Evolutionary conservation across 2,329 filamentous ascomycete species (phyloP).

Genomic region (Ceratocystis albifundus): DNA sequence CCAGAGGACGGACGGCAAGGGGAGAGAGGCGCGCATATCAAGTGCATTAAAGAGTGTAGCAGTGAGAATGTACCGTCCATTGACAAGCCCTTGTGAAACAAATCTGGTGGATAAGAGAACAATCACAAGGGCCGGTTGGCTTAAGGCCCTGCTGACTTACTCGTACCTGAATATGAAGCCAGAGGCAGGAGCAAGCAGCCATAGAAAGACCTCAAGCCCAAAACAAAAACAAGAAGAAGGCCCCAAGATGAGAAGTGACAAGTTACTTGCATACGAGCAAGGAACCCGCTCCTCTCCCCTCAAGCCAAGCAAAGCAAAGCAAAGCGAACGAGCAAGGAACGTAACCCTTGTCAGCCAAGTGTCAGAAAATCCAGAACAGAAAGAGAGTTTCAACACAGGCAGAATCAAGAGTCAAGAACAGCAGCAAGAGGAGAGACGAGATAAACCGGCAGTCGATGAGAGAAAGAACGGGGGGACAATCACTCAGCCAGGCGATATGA

Average conservation of each 20-base stretch:
- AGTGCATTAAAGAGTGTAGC: too few relatives aligned
- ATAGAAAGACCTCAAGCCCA: background rate
- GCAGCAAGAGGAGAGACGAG: background rate
- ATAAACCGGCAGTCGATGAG: background rate
- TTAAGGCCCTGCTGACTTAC: background rate
- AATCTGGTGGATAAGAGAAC: too few relatives aligned
- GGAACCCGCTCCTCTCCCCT: background rate
- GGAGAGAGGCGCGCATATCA: too few relatives aligned
- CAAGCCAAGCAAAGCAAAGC: background rate
- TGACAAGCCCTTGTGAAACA: too few relatives aligned
- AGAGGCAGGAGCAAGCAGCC: background rate
- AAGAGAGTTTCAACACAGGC: background rate
- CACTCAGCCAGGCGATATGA: background rate
- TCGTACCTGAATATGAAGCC: slow-evolving; percentile 11
- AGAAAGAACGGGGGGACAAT: background rate
- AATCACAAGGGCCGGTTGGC: background rate
- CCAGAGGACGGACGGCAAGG: too few relatives aligned
- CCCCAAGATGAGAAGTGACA: background rate
- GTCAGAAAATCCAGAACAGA: background rate
- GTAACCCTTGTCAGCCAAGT: background rate
- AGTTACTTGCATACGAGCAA: slow-evolving; percentile 4
- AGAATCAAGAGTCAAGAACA: too few relatives aligned
- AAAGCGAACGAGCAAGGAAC: background rate
- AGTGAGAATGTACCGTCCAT: too few relatives aligned
- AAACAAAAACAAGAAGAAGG: background rate